Evolutionary conservation across 371 early-diverging fungal genomes (phyloP).

Genomic region (Mortierella sp.): DNA sequence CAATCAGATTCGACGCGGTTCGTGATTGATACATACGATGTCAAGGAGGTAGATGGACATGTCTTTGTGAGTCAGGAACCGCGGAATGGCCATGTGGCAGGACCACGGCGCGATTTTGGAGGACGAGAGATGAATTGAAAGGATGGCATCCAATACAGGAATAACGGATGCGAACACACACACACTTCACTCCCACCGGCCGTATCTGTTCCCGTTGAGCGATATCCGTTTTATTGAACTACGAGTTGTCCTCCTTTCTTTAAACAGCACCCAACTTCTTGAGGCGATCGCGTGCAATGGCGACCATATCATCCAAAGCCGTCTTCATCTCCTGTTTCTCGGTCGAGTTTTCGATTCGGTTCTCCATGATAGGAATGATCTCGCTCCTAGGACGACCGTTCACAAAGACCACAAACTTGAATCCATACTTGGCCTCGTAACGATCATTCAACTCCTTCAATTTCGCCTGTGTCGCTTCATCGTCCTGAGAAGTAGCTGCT

Average conservation of each 20-base stretch:
- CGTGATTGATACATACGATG: constrained; percentile 48
- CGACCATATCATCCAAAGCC: constrained; percentile 78
- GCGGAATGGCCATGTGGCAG: constrained; percentile 32
- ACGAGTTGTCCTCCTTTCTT: background rate
- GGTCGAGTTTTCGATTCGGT: constrained; percentile 66
- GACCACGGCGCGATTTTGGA: constrained; percentile 52
- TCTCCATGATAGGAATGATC: constrained; percentile 78
- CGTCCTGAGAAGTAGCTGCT: constrained; percentile 49
- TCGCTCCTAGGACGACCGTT: constrained; percentile 77
- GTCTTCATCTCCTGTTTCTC: constrained; percentile 67
- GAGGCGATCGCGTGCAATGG: constrained; percentile 81
- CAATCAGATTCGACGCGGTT: constrained; percentile 51
- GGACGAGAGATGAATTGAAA: constrained; percentile 45
- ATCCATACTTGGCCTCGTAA: constrained; percentile 88
- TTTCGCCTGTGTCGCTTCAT: constrained; percentile 58
- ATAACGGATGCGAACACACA: too few relatives aligned
- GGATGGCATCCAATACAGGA: too few relatives aligned
- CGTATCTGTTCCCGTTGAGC: too few relatives aligned
- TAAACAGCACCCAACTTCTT: constrained; percentile 62
- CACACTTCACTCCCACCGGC: too few relatives aligned
- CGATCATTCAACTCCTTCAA: constrained; percentile 73
- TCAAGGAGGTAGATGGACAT: constrained; percentile 49
- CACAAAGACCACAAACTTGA: constrained; percentile 92
- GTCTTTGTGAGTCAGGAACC: constrained; percentile 43
- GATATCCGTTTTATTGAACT: constrained; percentile 4